Evolutionary conservation across 352 stramenopile genomes (phyloP).

Genomic region (Nothophytophthora sp.): DNA sequence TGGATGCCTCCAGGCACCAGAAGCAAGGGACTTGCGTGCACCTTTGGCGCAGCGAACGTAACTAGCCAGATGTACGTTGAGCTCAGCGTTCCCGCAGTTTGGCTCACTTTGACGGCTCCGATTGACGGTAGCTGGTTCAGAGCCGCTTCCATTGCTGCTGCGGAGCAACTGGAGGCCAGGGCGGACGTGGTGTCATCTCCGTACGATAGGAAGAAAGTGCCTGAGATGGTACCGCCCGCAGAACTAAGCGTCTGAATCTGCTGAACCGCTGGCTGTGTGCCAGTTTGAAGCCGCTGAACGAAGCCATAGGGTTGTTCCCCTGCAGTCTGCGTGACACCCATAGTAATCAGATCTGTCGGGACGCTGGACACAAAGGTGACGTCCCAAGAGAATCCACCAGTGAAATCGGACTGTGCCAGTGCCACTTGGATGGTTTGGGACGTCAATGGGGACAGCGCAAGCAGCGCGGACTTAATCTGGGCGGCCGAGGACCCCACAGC

Average conservation of each 20-base stretch:
- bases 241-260: constrained; percentile 16
- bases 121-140: constrained; percentile 9
- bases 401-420: constrained; percentile 4
- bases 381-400: constrained; percentile 20
- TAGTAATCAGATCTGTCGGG: constrained; percentile 1
- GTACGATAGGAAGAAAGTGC: constrained; percentile 6
- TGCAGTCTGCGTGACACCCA: constrained; percentile 1
- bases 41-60: constrained; percentile 20
- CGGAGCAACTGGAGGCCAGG: constrained; percentile 5
- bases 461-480: background rate
- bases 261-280: constrained; percentile 29
- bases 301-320: background rate
- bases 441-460: constrained; percentile 1
- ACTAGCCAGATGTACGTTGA: constrained; percentile 24
- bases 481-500: background rate
- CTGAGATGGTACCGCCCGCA: constrained; percentile 9
- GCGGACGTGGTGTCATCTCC: constrained; percentile 1
- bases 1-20: constrained; percentile 20
- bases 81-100: constrained; percentile 5
- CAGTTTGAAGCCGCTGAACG: constrained; percentile 4
- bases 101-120: constrained; percentile 6
- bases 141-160: constrained; percentile 1
- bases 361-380: constrained; percentile 17
- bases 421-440: constrained; percentile 4
- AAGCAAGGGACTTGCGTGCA: constrained; percentile 13